These are phyloP conservation scores for Venustampulla echinocandica DNA, from an alignment of 495 filamentous ascomycete genomes.

Conservation along the genomic window DNA sequence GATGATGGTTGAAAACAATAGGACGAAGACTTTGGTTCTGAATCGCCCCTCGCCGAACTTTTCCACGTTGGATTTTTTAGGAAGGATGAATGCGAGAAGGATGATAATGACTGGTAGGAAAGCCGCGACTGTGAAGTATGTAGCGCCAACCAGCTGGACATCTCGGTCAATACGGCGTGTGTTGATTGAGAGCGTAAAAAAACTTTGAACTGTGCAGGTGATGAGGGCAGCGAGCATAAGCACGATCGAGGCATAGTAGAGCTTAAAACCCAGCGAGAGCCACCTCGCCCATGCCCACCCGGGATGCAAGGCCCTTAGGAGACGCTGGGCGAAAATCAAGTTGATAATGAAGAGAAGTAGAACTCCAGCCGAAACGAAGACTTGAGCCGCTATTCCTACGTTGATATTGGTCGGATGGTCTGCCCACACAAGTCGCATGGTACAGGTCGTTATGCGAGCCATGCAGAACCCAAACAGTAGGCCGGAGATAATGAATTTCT, in stretches of 20 bases:
- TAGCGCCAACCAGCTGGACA: conserved; percentile 58
- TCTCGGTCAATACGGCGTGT: conserved; percentile 43
- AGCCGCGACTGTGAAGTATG: conserved; percentile 60
- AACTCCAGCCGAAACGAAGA: conserved; percentile 71
- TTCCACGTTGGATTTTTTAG: conserved; percentile 42
- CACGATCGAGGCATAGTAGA: conserved; percentile 52
- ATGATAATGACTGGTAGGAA: conserved; percentile 68
- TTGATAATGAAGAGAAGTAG: conserved; percentile 76
- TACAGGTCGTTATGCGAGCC: conserved; percentile 55
- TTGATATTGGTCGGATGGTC: conserved; percentile 34
- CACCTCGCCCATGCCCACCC: conserved; percentile 54
- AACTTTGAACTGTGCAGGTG: conserved; percentile 50
- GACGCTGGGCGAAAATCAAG: conserved; percentile 68
- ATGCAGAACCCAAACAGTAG: conserved; percentile 54
- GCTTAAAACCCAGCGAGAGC: conserved; percentile 41
- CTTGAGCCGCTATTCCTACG: conserved; percentile 59
- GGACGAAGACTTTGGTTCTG: conserved; percentile 53
- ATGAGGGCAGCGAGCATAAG: conserved; percentile 62
- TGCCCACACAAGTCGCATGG: conserved; percentile 56
- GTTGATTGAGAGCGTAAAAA: conserved; percentile 52
- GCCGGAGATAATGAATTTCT: conserved; percentile 70
- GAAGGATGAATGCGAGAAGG: conserved; percentile 41
- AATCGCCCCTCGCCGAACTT: conserved; percentile 65
- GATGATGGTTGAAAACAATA: conserved; percentile 44
- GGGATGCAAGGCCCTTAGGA: conserved; percentile 66